Conservation (phyloP, 176 grass and related monocot species). For the Pharus latifolius region DNA sequence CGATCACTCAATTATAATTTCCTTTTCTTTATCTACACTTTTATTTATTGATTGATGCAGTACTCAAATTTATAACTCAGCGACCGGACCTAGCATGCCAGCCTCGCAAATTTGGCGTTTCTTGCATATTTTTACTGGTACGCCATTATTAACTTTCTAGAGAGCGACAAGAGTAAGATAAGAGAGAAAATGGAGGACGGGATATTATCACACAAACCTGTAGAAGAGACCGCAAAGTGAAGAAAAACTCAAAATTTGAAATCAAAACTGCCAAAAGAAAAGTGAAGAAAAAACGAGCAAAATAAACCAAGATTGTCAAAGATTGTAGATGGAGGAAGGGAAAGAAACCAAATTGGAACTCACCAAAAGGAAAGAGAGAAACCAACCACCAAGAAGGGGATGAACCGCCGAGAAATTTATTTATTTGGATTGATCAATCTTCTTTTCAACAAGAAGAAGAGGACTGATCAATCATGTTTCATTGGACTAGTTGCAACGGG, state of each 20-base stretch:
- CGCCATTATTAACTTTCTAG: slow-evolving; percentile 12
- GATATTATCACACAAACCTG: neutral
- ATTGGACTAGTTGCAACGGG: too few species aligned
- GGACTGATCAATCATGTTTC: neutral
- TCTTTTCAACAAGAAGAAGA: neutral
- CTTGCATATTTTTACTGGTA: neutral
- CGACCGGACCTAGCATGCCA: slow-evolving; percentile 17
- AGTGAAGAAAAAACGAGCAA: neutral
- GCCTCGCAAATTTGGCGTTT: slow-evolving; percentile 8
- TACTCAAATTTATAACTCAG: too few species aligned
- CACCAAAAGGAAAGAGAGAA: neutral
- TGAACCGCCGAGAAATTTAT: neutral
- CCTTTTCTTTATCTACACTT: too few species aligned
- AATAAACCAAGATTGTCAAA: too few species aligned
- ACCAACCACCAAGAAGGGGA: neutral
- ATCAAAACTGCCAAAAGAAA: neutral
- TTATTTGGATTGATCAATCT: neutral
- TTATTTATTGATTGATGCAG: too few species aligned
- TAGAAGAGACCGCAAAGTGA: neutral
- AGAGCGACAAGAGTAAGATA: neutral
- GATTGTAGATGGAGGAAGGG: too few species aligned
- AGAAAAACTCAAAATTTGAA: neutral
- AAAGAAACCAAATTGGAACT: neutral
- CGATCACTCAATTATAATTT: slow-evolving; percentile 18
- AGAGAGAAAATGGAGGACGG: neutral